Base-by-base conservation (phyloP, 2,329 filamentous ascomycete genomes). In the Aspergillus awamori region DNA sequence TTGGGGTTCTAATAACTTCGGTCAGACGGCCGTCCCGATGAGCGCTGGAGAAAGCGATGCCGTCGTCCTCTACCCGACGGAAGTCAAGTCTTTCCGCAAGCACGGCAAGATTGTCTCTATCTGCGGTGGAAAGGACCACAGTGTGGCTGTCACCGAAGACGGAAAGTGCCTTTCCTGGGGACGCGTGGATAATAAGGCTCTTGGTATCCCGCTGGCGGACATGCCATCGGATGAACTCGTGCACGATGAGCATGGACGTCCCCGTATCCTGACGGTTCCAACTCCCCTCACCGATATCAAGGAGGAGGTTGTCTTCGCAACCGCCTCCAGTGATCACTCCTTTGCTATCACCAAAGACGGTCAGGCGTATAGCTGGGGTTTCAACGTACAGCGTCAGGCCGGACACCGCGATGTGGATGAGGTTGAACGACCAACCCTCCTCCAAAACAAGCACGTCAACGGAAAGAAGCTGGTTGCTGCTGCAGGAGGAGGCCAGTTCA, bases 1-100 rank as follows among this genome's bases (percentile, higher is more conserved):
- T 0, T 95, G 91, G 90, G 91, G 91, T 10, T 81, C 91, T 11
- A 95, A 95, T 81, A 91, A 89, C 77, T 93, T 89, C 74, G 89
- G 87, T 62, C 88, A 94, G 78, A 88, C 89, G 15, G 91, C 89
- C 13, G 82, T 87, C 55, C 76, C 79, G n/a, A 80, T 84, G n/a
- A 80, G 82, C 54, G 85, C 83, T 13, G 87, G 86, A 20, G 81
- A 86, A 59, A 84, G 86, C 53, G 85, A 66, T 6, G 60, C 64
- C 1, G 38, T 59, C 8, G 58, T 66, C 1, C 28, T 43, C 10
- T 59, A 59, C n/a, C 65, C 65, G 1, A 63, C 63, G 10, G 57
- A 60, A 20, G 61, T 60, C 45, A 51, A 20, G 8, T 48, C 10
- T 15, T 38, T 67, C 38, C 38, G 53, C 10, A 60, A 61, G 28